Percentiles rank a stretch among this genome's conserved stretches.
These are phyloP conservation scores for Typha latifolia DNA, from an alignment of 176 grass and related monocot genomes.

Conservation along the genomic window DNA sequence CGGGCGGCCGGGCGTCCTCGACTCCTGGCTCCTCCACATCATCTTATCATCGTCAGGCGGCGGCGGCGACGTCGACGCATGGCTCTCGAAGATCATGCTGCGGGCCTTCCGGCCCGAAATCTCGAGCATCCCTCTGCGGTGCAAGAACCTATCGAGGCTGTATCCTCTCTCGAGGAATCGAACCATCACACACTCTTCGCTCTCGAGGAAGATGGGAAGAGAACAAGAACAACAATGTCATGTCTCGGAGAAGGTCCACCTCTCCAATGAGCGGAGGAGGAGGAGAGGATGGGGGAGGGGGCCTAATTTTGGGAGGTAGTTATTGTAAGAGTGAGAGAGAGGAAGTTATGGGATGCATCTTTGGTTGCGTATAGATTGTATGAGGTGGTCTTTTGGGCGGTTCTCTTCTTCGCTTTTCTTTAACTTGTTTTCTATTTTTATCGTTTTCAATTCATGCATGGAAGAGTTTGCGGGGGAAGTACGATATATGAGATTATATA, in stretches of 20 bases:
- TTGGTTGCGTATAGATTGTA: neutral
- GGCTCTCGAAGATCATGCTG: slow-evolving; percentile 8
- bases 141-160: slow-evolving; percentile 26
- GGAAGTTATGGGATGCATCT: neutral
- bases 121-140: slow-evolving; percentile 14
- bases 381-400: neutral
- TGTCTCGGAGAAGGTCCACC: neutral
- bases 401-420: neutral
- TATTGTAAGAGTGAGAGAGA: neutral
- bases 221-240: neutral
- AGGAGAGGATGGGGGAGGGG: neutral
- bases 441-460: neutral
- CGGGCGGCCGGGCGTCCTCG: neutral
- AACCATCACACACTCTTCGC: slow-evolving; percentile 19
- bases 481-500: too few relatives aligned
- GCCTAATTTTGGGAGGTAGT: neutral
- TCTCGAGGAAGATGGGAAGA: neutral
- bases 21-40: slow-evolving; percentile 10
- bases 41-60: slow-evolving; percentile 7
- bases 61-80: neutral
- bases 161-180: slow-evolving; percentile 26
- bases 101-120: neutral
- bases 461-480: neutral
- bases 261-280: neutral
- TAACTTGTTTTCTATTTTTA: neutral